phyloP scores from a whole-genome alignment of 148 eudicot species.

The Polygonum aviculare region DNA sequence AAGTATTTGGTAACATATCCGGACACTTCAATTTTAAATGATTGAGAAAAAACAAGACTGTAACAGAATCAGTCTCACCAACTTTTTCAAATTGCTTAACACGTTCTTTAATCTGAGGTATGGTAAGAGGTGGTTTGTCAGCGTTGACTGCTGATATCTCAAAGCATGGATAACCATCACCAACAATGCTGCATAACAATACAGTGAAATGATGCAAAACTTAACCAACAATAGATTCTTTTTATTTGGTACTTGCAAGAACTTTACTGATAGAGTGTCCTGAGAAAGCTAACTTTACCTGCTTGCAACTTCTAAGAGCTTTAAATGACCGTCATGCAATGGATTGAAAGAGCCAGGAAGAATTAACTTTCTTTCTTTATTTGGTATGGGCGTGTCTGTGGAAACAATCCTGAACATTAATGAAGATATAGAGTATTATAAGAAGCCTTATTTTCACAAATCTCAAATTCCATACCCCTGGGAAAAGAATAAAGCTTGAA shows the following conservation, averaged over 20 bases:
- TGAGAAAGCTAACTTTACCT: constrained; percentile 33
- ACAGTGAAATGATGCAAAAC: neutral
- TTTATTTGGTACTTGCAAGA: neutral
- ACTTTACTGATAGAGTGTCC: neutral
- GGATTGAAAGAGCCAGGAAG: constrained; percentile 95
- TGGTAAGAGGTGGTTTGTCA: constrained; percentile 83
- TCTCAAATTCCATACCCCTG: constrained; percentile 33
- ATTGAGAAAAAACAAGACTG: neutral
- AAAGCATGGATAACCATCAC: constrained; percentile 83
- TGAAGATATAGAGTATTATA: neutral
- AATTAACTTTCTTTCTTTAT: constrained; percentile 63
- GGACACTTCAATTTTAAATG: constrained; percentile 1
- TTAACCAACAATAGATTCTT: neutral
- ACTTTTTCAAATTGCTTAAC: constrained; percentile 80
- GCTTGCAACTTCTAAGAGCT: constrained; percentile 81
- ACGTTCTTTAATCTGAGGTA: constrained; percentile 78
- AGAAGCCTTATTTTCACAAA: neutral
- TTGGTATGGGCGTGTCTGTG: constrained; percentile 37
- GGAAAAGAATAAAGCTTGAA: constrained; percentile 75
- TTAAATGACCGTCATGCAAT: constrained; percentile 86
- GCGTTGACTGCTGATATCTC: constrained; percentile 94
- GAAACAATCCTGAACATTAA: constrained; percentile 16
- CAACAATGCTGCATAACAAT: constrained; percentile 54
- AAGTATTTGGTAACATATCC: neutral
- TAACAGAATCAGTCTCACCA: constrained; percentile 38